These are phyloP conservation scores for Aspergillus ostianus DNA, from an alignment of 495 filamentous ascomycete genomes.

Conservation along the genomic window DNA sequence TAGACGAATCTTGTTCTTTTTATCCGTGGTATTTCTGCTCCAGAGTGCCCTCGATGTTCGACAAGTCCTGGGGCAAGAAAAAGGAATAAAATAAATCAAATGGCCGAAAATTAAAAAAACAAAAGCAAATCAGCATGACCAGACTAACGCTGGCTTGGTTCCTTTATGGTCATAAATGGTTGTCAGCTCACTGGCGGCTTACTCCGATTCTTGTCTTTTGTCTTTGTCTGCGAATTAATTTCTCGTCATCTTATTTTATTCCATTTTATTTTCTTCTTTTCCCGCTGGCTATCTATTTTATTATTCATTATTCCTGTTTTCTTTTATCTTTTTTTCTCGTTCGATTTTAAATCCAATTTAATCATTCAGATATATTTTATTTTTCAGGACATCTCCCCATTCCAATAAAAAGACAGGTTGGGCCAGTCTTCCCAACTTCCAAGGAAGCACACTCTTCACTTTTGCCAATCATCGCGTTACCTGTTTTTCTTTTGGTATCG, in stretches of 20 bases:
- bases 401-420: background rate
- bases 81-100: no score
- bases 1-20: background rate
- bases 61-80: background rate
- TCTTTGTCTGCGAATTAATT: background rate
- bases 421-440: background rate
- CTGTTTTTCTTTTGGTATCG: slow-evolving; percentile 10
- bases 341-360: slow-evolving; percentile 1
- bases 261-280: background rate
- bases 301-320: background rate
- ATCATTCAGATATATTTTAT: slow-evolving; percentile 7
- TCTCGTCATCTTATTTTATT: background rate
- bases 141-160: background rate
- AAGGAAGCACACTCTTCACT: slow-evolving; percentile 6
- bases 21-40: background rate
- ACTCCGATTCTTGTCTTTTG: slow-evolving; percentile 1
- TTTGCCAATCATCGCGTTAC: background rate
- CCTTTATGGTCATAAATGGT: background rate
- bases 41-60: background rate
- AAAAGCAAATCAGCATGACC: background rate
- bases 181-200: background rate
- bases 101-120: background rate
- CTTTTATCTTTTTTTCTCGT: background rate
- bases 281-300: background rate
- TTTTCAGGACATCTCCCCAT: slow-evolving; percentile 3